phyloP scores from a whole-genome alignment of 1,139 yeast genomes.

The Scheffersomyces insectosa region DNA sequence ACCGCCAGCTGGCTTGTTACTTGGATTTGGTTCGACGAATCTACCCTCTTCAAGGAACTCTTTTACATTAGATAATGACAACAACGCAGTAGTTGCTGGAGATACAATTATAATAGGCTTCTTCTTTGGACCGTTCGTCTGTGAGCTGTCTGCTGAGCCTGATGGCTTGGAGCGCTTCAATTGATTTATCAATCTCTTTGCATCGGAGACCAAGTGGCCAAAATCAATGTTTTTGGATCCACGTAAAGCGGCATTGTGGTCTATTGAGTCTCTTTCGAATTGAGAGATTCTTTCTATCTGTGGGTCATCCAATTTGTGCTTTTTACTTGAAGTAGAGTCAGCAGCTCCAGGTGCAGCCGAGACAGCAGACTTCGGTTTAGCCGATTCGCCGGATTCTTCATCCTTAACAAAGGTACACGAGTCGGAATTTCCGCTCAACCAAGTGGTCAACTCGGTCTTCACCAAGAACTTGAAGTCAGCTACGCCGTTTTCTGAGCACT shows the following conservation, averaged over 20 bases:
- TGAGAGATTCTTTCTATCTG: constrained; percentile 52
- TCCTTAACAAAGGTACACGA: constrained; percentile 51
- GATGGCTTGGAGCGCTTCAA: constrained; percentile 43
- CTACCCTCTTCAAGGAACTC: constrained; percentile 77
- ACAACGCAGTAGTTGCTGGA: constrained; percentile 89
- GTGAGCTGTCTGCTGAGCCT: constrained; percentile 7
- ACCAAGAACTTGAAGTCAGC: constrained; percentile 81
- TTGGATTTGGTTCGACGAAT: constrained; percentile 58
- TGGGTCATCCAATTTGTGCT: constrained; percentile 50
- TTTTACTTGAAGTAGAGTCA: constrained; percentile 14
- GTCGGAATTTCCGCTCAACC: constrained; percentile 71
- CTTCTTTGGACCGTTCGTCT: constrained; percentile 34
- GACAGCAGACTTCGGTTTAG: constrained; percentile 1
- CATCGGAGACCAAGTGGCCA: constrained; percentile 71
- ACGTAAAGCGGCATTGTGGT: constrained; percentile 78
- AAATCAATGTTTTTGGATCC: constrained; percentile 79
- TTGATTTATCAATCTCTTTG: constrained; percentile 59
- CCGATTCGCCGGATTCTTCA: constrained; percentile 10
- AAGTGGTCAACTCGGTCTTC: constrained; percentile 78
- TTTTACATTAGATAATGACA: constrained; percentile 80
- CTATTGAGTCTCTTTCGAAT: constrained; percentile 67
- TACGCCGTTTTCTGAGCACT: constrained; percentile 64
- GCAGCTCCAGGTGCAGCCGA: constrained; percentile 2
- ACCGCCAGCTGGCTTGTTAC: constrained; percentile 39
- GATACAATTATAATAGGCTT: constrained; percentile 93